These are phyloP conservation scores for Globisporangium canariense DNA, from an alignment of 352 stramenopile species.

Conservation along the genomic window DNA sequence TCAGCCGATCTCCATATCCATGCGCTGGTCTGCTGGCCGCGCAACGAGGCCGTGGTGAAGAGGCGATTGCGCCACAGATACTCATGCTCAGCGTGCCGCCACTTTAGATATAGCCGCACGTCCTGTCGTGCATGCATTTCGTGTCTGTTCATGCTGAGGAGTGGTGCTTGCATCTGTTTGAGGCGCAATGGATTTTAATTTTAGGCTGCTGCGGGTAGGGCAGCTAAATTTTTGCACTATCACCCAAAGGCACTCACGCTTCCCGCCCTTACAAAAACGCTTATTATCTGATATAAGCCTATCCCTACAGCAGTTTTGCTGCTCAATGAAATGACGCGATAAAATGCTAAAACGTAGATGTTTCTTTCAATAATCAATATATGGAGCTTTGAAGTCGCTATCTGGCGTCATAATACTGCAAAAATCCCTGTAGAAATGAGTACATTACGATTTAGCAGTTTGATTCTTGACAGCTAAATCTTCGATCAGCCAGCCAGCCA, in stretches of 20 bases:
- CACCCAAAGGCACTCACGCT: conserved; percentile 1
- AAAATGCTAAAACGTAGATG: neutral
- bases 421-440: no score
- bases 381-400: no score
- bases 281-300: neutral
- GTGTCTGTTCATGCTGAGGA: neutral
- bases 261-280: neutral
- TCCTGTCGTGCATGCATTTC: neutral
- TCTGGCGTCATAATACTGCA: no score
- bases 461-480: neutral
- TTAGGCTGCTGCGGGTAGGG: conserved; percentile 6
- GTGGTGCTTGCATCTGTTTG: neutral
- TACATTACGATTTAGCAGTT: no score
- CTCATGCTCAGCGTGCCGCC: neutral
- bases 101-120: neutral
- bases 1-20: no score
- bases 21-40: no score
- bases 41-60: neutral
- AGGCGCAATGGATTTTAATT: conserved; percentile 6
- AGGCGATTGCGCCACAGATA: neutral
- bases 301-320: no score
- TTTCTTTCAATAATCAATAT: no score
- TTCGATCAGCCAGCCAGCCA: neutral
- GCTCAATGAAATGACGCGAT: no score
- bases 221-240: conserved; percentile 3